Evolutionary conservation across 2,329 filamentous ascomycete genomes (phyloP), one percentile per base, ranked within the genome.

Genomic region (Bipolaris oryzae): DNA sequence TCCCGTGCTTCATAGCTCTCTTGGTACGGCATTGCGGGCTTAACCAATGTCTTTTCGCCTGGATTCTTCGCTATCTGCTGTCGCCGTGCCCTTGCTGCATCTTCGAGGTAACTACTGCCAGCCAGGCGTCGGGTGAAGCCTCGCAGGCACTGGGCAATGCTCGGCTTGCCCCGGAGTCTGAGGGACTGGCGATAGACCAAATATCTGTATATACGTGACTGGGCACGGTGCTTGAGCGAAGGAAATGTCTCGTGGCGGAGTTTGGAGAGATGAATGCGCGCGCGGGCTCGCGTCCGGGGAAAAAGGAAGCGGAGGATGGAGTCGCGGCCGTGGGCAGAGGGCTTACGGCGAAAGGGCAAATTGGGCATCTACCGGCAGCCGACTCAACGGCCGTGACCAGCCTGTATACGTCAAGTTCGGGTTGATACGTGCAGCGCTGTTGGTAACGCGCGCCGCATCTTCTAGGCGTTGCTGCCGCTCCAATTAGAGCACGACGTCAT

Each of bases 241-340:
- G 91, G 90, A 21, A 96, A 76, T 5, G 85, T 90, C 67, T 92
- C 86, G 82, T 91, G 85, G 61, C 87, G 90, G 74, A 96, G 87
- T 63, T 83, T 80, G 66, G 88, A 83, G 51, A 95, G 80, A 59
- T 84, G 85, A 57, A 87, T 84, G 72, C 86, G 87, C 67, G 87
- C 87, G 64, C 82, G 85, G 60, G 73, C 85, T 85, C 59, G 84
- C 79, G 64, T 82, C 80, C n/a, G 89, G 85, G 69, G 88, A 68
- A 92, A 87, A 59, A 93, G 80, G 74, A 86, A 87, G 66, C 88
- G 84, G 47, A 92, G 74, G 61, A 89, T 68, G 18, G 73, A 75
- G 35, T 67, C 68, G 50, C 68, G 55, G 58, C 69, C 64, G 69
- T 70, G 69, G 56, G 68, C 57, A 53, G 61, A 62, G 48, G 69